phyloP scores from a whole-genome alignment of 73 alveolate genomes.

The Tetrahymena thermophila region DNA sequence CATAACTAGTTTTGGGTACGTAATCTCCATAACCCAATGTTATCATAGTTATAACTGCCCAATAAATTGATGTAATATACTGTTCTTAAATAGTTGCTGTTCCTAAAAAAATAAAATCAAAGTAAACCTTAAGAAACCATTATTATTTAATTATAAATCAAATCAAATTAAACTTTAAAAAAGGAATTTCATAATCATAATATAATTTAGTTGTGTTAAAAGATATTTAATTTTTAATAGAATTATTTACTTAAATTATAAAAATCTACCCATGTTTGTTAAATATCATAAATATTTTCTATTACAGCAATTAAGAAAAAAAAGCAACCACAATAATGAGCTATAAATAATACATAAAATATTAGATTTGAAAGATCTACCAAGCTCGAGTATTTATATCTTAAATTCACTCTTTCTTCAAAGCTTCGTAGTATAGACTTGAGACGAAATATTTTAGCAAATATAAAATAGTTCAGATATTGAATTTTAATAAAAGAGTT shows the following conservation, averaged over 20 bases:
- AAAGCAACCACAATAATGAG: background rate
- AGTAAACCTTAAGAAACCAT: no score
- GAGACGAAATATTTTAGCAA: background rate
- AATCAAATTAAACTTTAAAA: no score
- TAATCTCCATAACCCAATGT: constrained; percentile 80
- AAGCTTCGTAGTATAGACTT: background rate
- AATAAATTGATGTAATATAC: constrained; percentile 60
- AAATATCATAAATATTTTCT: background rate
- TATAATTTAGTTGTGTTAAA: no score
- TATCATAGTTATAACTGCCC: constrained; percentile 71
- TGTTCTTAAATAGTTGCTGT: background rate
- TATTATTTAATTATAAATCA: no score
- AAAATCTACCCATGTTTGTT: background rate
- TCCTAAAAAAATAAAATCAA: background rate
- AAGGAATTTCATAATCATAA: no score
- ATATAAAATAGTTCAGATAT: background rate
- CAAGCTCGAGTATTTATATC: background rate
- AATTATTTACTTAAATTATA: background rate
- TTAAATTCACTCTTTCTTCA: background rate
- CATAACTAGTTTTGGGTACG: constrained; percentile 45
- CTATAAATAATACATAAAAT: background rate
- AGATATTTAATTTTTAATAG: background rate
- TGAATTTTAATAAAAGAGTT: background rate
- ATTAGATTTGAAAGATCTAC: background rate
- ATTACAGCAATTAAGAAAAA: background rate